Evolutionary conservation across 1,139 yeast species (phyloP), one percentile per base, ranked within the genome.

Genomic region (Protomyces gravidus): DNA sequence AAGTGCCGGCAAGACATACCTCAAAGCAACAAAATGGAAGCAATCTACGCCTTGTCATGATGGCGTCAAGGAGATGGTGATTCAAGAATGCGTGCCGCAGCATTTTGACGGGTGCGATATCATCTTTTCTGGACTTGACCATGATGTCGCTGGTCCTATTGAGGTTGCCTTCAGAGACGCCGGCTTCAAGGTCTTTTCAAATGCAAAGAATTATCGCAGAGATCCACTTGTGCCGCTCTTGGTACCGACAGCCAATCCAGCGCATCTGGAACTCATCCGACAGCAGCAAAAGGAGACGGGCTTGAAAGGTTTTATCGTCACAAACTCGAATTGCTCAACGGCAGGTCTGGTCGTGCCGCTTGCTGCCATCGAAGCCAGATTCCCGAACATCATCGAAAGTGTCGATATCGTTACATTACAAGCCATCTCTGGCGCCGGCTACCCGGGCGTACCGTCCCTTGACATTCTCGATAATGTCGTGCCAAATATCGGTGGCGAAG

Each of bases 401-500:
- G 80, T 90, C 68, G 85, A 96, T 33, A 83, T 96, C 57, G 89
- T 97, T 61, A 92, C 98, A 17, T 75, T 92, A 74, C 99, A 92
- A 74, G 98, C 98, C 48, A 88, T 92, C 65, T 89, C 97, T 6
- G 99, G 99, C 67, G 98, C 95, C 27, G 99, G 99, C 1, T 92
- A 88, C 73, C 99, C 99, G 50, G 99, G 99, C 72, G 96, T 90
- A 58, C 83, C 96, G 27, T 94, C 95, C 63, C 90, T 92, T 75
- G 97, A 92, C 71, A 84, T 92, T 59, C 79, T 92, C 69, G 99
- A 92, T 75, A 92, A 92, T 76, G 80, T 92, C 67, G 89, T 92
- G 60, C 99, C 99, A 51, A 90, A 77, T 78, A 92, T 92, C 69
- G 80, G 92, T 64, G 97, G 98, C 55, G 99, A 92, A 75, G 99